Evolutionary conservation across 306 rosid genomes (phyloP).

Genomic region (Prunus davidiana): DNA sequence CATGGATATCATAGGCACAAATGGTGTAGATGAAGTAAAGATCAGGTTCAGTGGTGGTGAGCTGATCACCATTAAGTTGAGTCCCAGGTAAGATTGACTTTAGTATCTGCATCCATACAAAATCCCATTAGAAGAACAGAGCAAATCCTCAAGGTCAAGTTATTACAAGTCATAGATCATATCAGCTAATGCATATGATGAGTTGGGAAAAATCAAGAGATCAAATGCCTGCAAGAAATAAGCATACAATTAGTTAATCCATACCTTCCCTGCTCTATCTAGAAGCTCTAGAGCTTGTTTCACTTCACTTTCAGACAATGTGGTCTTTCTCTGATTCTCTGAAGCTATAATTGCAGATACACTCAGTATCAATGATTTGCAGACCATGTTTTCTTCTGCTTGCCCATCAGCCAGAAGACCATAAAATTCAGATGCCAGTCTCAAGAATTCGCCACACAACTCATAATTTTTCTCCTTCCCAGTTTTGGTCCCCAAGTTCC

Average conservation of each 20-base stretch:
- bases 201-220: conserved; percentile 12
- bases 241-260: not conserved
- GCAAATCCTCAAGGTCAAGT: conserved; percentile 16
- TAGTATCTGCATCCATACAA: conserved; percentile 60
- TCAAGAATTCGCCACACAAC: conserved; percentile 63
- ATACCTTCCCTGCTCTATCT: conserved; percentile 88
- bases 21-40: conserved; percentile 63
- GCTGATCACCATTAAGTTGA: conserved; percentile 36
- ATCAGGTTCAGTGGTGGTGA: conserved; percentile 48
- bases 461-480: conserved; percentile 67
- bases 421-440: conserved; percentile 69
- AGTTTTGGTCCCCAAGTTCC: conserved; percentile 78
- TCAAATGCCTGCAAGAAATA: conserved; percentile 6
- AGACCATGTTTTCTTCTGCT: conserved; percentile 53
- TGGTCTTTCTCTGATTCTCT: conserved; percentile 55
- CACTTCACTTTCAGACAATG: conserved; percentile 66
- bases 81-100: conserved; percentile 53
- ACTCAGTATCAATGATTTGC: conserved; percentile 66
- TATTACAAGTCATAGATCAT: not conserved
- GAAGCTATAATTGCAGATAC: conserved; percentile 72
- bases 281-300: conserved; percentile 62
- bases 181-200: not conserved
- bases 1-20: conserved; percentile 70
- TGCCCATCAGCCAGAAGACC: conserved; percentile 42
- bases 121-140: conserved; percentile 11